These are phyloP conservation scores for Actinomucor elegans DNA, from an alignment of 371 early-diverging fungal genomes.

Conservation along the genomic window DNA sequence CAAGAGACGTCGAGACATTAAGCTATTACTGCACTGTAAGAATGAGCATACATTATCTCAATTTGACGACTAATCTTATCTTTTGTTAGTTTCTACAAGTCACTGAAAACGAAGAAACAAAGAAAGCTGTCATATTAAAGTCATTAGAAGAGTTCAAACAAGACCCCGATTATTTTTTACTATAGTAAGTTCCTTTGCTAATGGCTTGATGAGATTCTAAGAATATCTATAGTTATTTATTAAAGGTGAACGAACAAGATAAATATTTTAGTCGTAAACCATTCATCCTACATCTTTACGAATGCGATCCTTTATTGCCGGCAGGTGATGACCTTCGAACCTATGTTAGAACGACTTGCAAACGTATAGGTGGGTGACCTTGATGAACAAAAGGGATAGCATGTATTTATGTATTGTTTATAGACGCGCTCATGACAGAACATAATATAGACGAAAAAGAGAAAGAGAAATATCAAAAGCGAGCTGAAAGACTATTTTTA, in stretches of 20 bases:
- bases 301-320: background rate
- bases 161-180: background rate
- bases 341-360: background rate
- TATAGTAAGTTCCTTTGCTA: constrained; percentile 1
- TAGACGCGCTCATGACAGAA: background rate
- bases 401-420: background rate
- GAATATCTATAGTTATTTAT: background rate
- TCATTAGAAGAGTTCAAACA: background rate
- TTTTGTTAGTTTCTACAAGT: too few species aligned
- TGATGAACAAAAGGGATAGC: background rate
- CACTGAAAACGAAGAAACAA: background rate
- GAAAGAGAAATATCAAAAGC: background rate
- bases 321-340: background rate
- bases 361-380: background rate
- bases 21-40: background rate
- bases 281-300: background rate
- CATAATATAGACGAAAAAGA: background rate
- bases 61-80: too few species aligned
- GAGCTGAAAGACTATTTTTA: background rate
- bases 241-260: background rate
- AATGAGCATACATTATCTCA: background rate
- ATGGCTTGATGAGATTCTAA: too few species aligned
- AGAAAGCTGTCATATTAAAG: background rate
- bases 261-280: background rate
- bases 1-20: background rate